Conservation (phyloP, 495 filamentous ascomycete genomes). For the Xylaria sp. region DNA sequence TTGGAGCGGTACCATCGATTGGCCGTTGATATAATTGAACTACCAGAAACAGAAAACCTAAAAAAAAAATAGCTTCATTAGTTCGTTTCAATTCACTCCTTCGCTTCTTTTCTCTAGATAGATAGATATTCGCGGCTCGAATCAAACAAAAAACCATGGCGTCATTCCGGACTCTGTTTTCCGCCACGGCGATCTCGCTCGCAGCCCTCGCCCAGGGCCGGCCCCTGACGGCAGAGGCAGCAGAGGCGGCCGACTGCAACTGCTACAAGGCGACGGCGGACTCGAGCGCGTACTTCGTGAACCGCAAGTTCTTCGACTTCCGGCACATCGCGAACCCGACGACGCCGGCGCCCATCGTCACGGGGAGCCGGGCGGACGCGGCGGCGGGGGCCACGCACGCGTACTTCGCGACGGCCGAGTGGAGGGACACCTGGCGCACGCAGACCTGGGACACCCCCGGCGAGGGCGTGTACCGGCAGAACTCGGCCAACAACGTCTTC, state of each 20-base stretch:
- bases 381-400: slow-evolving; percentile 45
- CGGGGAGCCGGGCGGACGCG: slow-evolving; percentile 31
- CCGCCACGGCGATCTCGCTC: slow-evolving; percentile 13
- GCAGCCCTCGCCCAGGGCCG: slow-evolving; percentile 15
- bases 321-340: slow-evolving; percentile 54
- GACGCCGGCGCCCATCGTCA: slow-evolving; percentile 46
- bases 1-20: slow-evolving; percentile 4
- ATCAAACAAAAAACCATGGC: not conserved
- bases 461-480: slow-evolving; percentile 60
- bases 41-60: not conserved
- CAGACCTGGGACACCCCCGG: slow-evolving; percentile 60
- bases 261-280: slow-evolving; percentile 57
- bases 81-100: not conserved
- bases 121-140: not conserved
- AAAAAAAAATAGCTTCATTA: not conserved
- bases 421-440: slow-evolving; percentile 62
- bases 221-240: not conserved
- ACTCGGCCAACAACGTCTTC: slow-evolving; percentile 72
- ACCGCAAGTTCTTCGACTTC: slow-evolving; percentile 75
- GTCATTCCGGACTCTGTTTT: slow-evolving; percentile 9
- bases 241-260: slow-evolving; percentile 42
- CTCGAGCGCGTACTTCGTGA: slow-evolving; percentile 59
- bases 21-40: not conserved
- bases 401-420: slow-evolving; percentile 50
- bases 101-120: not conserved